phyloP scores from a whole-genome alignment of 192 early-diverging fungal genomes.

The Coemansia sp. region DNA sequence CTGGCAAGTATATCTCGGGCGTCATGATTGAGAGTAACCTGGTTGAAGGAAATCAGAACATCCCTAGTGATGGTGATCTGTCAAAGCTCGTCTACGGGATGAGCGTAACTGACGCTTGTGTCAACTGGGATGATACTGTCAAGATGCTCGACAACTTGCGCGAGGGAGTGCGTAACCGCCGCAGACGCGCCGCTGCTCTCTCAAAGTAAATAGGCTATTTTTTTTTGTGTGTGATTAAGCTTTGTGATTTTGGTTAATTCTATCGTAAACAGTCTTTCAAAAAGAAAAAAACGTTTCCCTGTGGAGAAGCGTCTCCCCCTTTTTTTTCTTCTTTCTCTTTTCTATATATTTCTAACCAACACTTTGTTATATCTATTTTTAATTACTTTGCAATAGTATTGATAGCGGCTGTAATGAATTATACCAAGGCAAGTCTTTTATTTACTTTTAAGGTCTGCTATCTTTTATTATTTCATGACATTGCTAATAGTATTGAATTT shows the following conservation, averaged over 20 bases:
- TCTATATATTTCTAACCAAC: constrained; percentile 13
- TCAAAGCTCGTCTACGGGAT: constrained; percentile 80
- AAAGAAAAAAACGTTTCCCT: constrained; percentile 3
- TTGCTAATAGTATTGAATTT: constrained; percentile 18
- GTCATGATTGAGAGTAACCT: constrained; percentile 97
- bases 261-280: constrained; percentile 5
- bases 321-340: constrained; percentile 6
- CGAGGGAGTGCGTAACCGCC: constrained; percentile 73
- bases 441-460: neutral
- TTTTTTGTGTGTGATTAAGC: neutral
- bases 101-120: constrained; percentile 92
- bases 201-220: constrained; percentile 1
- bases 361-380: neutral
- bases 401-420: constrained; percentile 44
- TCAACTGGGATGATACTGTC: constrained; percentile 89
- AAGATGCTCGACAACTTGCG: constrained; percentile 72
- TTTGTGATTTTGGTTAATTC: neutral
- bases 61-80: constrained; percentile 74
- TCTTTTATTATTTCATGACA: neutral
- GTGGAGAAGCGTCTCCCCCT: constrained; percentile 3
- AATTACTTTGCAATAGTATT: neutral
- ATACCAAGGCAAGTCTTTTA: constrained; percentile 39
- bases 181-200: constrained; percentile 47
- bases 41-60: constrained; percentile 83
- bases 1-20: constrained; percentile 81